phyloP scores from a whole-genome alignment of 2,329 filamentous ascomycete species.

The Phialemonium atrogriseum region DNA sequence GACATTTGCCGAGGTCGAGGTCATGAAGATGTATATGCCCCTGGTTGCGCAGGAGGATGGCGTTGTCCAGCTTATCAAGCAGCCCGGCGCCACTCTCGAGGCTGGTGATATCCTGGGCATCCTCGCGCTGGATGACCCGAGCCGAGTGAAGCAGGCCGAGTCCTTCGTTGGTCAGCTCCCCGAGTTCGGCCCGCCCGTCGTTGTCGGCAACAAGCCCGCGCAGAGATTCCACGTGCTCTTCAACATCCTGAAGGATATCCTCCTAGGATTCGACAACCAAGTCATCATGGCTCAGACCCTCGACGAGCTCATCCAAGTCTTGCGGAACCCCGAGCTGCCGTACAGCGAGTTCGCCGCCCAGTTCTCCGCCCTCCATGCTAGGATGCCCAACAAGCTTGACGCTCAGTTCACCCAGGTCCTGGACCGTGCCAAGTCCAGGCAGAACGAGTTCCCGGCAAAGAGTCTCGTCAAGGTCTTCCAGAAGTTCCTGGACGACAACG shows the following conservation, averaged over 20 bases:
- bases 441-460: conserved; percentile 87
- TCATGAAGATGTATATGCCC: conserved; percentile 99
- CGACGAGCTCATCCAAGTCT: conserved; percentile 81
- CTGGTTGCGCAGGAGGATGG: conserved; percentile 90
- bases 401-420: conserved; percentile 74
- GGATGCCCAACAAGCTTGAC: conserved; percentile 94
- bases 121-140: conserved; percentile 87
- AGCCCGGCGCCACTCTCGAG: conserved; percentile 94
- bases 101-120: conserved; percentile 99
- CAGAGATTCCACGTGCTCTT: conserved; percentile 76
- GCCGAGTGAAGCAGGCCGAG: conserved; percentile 91
- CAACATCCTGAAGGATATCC: conserved; percentile 76
- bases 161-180: conserved; percentile 89
- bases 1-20: conserved; percentile 92
- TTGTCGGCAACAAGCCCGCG: conserved; percentile 84
- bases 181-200: conserved; percentile 73
- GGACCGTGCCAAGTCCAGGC: conserved; percentile 69
- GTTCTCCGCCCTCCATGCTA: conserved; percentile 90
- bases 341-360: conserved; percentile 96
- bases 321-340: conserved; percentile 82
- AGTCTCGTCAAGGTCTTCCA: conserved; percentile 72
- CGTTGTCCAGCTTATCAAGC: conserved; percentile 96
- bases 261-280: conserved; percentile 93
- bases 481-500: conserved; percentile 84
- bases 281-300: conserved; percentile 86